Percentiles rank a stretch among this genome's conserved stretches.
These are phyloP conservation scores for Aspergillus viridinutans DNA, from an alignment of 2,329 filamentous ascomycete genomes.

Conservation along the genomic window DNA sequence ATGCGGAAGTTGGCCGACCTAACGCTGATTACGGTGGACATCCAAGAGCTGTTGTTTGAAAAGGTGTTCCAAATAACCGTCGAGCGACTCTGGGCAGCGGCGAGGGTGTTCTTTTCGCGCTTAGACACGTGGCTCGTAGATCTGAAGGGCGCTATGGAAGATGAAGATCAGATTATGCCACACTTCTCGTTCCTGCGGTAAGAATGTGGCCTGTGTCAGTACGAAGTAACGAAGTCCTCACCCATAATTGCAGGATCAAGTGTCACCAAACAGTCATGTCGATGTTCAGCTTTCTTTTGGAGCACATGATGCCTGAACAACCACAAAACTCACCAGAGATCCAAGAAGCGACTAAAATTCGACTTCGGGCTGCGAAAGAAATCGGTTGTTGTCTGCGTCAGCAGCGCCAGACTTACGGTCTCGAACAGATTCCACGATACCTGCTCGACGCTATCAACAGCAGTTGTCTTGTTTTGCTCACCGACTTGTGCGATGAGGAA, in stretches of 20 bases:
- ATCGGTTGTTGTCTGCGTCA: conserved; percentile 24
- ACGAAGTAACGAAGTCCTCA: conserved; percentile 8
- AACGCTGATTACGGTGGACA: conserved; percentile 18
- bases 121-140: conserved; percentile 20
- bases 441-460: conserved; percentile 22
- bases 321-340: conserved; percentile 5
- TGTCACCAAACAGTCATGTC: conserved; percentile 23
- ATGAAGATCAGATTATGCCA: conserved; percentile 18
- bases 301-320: conserved; percentile 11
- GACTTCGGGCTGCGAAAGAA: conserved; percentile 19
- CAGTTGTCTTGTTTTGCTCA: conserved; percentile 19
- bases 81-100: conserved; percentile 15
- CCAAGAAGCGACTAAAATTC: conserved; percentile 12
- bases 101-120: conserved; percentile 15
- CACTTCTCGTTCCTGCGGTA: conserved; percentile 29
- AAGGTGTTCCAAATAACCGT: conserved; percentile 10
- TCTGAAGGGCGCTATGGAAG: conserved; percentile 15
- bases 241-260: conserved; percentile 19
- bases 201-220: conserved; percentile 3
- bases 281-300: conserved; percentile 22
- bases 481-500: conserved; percentile 19
- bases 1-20: conserved; percentile 19
- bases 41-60: conserved; percentile 24
- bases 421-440: conserved; percentile 25
- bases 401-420: conserved; percentile 25